A percentile compares a stretch with the other conserved stretches of the same genome.
Conservation (phyloP, 129 eudicot genomes). For the Flaveria robusta region DNA sequence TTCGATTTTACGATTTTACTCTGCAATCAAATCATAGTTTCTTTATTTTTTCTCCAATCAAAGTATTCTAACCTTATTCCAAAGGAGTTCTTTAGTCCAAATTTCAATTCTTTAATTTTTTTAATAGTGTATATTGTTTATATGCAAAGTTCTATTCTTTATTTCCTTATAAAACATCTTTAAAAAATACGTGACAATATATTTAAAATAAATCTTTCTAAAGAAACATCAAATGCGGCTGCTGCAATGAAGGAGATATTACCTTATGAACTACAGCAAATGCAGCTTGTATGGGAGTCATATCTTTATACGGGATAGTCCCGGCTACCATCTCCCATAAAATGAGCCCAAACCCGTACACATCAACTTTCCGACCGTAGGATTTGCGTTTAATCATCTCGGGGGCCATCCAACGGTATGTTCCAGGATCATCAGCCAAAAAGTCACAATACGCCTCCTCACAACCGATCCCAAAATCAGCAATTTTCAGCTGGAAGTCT, state of each 20-base stretch:
- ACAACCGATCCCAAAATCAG: slow-evolving; percentile 95
- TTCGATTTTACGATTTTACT: too few species aligned
- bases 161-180: too few species aligned
- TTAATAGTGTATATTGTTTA: too few species aligned
- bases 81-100: too few species aligned
- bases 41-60: too few species aligned
- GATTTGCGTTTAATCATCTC: slow-evolving; percentile 86
- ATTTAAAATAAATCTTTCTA: too few species aligned
- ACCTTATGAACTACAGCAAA: slow-evolving; percentile 96
- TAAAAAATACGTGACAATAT: too few species aligned
- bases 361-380: slow-evolving; percentile 88
- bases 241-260: not conserved
- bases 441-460: slow-evolving; percentile 73
- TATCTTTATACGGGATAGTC: slow-evolving; percentile 86
- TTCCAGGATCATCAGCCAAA: slow-evolving; percentile 87
- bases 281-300: slow-evolving; percentile 94
- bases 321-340: slow-evolving; percentile 96
- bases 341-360: slow-evolving; percentile 89
- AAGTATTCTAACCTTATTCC: too few species aligned
- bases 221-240: too few species aligned
- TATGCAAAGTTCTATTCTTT: too few species aligned
- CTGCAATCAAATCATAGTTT: too few species aligned
- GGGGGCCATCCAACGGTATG: slow-evolving; percentile 99
- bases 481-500: slow-evolving; percentile 74
- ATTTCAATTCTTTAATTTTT: too few species aligned